Evolutionary conservation across 129 eudicot species (phyloP), one percentile per base, ranked within the genome.

Genomic region (Artemisia annua): DNA sequence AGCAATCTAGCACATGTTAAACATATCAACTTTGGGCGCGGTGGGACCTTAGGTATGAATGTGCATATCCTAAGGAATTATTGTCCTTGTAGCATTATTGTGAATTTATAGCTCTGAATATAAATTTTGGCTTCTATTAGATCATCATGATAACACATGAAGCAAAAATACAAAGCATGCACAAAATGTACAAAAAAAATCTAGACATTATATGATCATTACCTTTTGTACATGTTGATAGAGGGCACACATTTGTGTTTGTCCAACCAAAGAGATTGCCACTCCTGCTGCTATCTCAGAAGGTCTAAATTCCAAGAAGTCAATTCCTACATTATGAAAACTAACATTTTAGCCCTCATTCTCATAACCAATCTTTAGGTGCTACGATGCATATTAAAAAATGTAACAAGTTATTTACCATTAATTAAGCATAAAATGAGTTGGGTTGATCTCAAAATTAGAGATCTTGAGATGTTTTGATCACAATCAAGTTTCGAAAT

Each of bases 251-350:
- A 80, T 63, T 71, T 87, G 78, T 72, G 84, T 77, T 83, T 85
- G 81, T 71, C 75, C 84, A 73, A 79, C 83, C 32, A 83, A 77
- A 56, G 67, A 85, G 60, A 87, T 83, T 72, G 93, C 88, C 62
- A 87, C 93, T 80, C 87, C 93, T 83, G 92, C 96, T 78, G 96
- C 96, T 48, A 90, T 83, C 75, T 84, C 93, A 75, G 93, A 90
- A 64, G 96, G 90, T 78, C 46, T 87, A 85, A 85, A 90, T 61
- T 90, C 87, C 87, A 90, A 80, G 77, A 84, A 83, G 83, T 90
- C 88, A 85, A 81, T 87, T 58, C 90, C 96, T 90, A 79, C 81
- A 83, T 80, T 62, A 22, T 44, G 1, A 86, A 75, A 39, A 73
- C 73, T 22, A 81, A 9, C 71, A 70, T 44, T 68, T 60, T 70